Conservation (phyloP, 1,139 yeast genomes). For the Entelexis paramagnoliae region DNA sequence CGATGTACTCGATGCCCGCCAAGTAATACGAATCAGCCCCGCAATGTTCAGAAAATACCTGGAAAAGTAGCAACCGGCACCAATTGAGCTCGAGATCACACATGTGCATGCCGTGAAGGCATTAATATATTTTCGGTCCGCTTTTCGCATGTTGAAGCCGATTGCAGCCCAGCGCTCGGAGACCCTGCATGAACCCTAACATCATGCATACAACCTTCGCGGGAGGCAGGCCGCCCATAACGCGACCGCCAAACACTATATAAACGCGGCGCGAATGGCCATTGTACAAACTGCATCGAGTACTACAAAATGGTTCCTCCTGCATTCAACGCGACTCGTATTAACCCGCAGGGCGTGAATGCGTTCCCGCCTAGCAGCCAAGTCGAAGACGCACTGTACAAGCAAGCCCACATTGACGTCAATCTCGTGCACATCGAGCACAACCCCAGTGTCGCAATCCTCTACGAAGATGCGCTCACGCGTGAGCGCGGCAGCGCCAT, state of each 20-base stretch:
- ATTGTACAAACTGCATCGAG: background rate
- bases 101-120: no score
- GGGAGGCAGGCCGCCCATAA: background rate
- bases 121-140: background rate
- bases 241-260: background rate
- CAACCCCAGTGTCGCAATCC: slow-evolving; percentile 86
- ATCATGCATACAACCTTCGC: background rate
- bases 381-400: slow-evolving; percentile 34
- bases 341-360: slow-evolving; percentile 37
- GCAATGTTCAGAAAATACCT: no score
- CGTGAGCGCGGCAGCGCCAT: slow-evolving; percentile 83
- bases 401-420: slow-evolving; percentile 38
- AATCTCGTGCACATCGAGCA: slow-evolving; percentile 46
- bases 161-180: background rate
- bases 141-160: background rate
- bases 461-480: slow-evolving; percentile 87
- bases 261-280: background rate
- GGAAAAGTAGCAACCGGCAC: no score
- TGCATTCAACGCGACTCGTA: slow-evolving; percentile 33
- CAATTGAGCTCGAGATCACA: no score
- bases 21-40: background rate
- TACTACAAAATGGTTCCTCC: slow-evolving; percentile 17
- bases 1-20: background rate
- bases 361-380: slow-evolving; percentile 27
- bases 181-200: background rate